Evolutionary conservation across 78 protist genomes (phyloP).

Genomic region (Pigoraptor vietnamica): DNA sequence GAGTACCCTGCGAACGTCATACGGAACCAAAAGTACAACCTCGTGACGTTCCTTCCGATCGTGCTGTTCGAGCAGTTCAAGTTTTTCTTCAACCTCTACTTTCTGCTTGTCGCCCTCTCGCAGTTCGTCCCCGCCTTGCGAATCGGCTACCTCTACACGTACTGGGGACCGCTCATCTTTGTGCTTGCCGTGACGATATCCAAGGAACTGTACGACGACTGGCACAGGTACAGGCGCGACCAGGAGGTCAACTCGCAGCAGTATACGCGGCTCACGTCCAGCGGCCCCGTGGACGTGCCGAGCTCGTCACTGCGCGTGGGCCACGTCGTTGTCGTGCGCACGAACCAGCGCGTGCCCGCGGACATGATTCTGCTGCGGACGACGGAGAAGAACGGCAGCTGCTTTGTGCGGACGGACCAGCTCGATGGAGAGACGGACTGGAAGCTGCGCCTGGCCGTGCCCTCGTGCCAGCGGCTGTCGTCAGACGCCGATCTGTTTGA

Average conservation of each 20-base stretch:
- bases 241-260: not conserved
- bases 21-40: constrained; percentile 41
- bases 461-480: constrained; percentile 2
- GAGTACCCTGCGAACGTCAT: constrained; percentile 13
- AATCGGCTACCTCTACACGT: constrained; percentile 32
- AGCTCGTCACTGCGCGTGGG: constrained; percentile 7
- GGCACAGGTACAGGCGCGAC: not conserved
- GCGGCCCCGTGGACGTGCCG: not conserved
- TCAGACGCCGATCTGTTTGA: not conserved
- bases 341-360: constrained; percentile 24
- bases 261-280: not conserved
- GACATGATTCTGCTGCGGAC: constrained; percentile 27
- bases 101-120: constrained; percentile 24
- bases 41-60: constrained; percentile 38
- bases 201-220: constrained; percentile 47
- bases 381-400: constrained; percentile 42
- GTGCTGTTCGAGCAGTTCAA: constrained; percentile 65
- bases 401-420: constrained; percentile 68
- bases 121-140: constrained; percentile 22
- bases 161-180: constrained; percentile 42
- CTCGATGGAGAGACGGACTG: constrained; percentile 75
- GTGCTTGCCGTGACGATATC: constrained; percentile 39
- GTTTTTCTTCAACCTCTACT: constrained; percentile 47
- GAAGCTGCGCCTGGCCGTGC: constrained; percentile 27
- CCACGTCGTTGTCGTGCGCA: constrained; percentile 4